phyloP scores from a whole-genome alignment of 192 early-diverging fungal genomes.

The Radiomyces spectabilis region DNA sequence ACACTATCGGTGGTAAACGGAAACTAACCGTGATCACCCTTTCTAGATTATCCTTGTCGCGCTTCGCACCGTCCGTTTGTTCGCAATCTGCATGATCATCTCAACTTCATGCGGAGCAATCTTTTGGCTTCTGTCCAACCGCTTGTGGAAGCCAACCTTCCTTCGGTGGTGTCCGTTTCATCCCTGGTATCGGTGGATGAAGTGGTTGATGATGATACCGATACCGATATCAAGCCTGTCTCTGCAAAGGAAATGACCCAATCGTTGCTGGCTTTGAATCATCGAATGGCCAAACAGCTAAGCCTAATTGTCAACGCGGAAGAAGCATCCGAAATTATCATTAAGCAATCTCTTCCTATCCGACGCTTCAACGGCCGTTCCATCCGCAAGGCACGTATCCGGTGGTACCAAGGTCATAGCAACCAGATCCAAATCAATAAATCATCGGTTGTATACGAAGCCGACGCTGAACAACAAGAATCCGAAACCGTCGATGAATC shows the following conservation, averaged over 20 bases:
- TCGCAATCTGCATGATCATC: background rate
- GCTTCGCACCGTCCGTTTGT: background rate
- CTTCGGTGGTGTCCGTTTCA: no score
- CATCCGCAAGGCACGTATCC: no score
- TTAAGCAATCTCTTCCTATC: slow-evolving; percentile 7
- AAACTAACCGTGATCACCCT: background rate
- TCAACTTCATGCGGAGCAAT: slow-evolving; percentile 16
- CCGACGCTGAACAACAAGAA: background rate
- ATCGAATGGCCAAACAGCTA: slow-evolving; percentile 11
- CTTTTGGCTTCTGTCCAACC: slow-evolving; percentile 12
- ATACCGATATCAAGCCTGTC: background rate
- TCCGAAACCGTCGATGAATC: background rate
- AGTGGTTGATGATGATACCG: background rate
- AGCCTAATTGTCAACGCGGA: slow-evolving; percentile 14
- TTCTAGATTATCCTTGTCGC: background rate
- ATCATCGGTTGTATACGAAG: background rate
- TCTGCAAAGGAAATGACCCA: background rate
- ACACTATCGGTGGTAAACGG: no score
- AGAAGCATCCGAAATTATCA: slow-evolving; percentile 8
- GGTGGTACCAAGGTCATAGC: background rate
- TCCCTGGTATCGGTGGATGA: background rate
- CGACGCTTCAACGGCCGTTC: no score
- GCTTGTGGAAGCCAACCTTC: slow-evolving; percentile 4
- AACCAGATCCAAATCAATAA: background rate
- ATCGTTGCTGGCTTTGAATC: slow-evolving; percentile 2